Conservation (phyloP, 495 filamentous ascomycete genomes). For the Articulospora tetracladia region DNA sequence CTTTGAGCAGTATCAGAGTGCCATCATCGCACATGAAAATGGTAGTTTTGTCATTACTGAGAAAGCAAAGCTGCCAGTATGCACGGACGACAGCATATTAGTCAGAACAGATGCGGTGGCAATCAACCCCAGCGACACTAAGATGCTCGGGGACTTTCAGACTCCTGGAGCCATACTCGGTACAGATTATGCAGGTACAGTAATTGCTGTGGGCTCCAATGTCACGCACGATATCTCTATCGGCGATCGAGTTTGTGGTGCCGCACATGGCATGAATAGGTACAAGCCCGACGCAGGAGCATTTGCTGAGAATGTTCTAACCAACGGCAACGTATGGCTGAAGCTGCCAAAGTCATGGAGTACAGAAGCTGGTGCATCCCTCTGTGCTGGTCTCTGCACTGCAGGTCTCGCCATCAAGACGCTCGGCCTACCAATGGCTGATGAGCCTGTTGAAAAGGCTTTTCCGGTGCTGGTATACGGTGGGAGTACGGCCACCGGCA, state of each 20-base stretch:
- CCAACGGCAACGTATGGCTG: slow-evolving; percentile 25
- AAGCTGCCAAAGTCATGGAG: slow-evolving; percentile 40
- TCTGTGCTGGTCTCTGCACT: not conserved
- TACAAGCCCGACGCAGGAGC: slow-evolving; percentile 38
- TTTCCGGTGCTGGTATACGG: slow-evolving; percentile 53
- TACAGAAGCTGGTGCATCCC: slow-evolving; percentile 43
- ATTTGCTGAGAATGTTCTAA: slow-evolving; percentile 47
- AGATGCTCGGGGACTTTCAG: slow-evolving; percentile 20
- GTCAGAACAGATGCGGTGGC: slow-evolving; percentile 38
- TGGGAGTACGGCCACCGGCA: slow-evolving; percentile 55
- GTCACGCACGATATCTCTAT: slow-evolving; percentile 38
- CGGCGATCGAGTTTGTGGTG: slow-evolving; percentile 31
- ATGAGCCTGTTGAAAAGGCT: slow-evolving; percentile 3
- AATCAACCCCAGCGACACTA: slow-evolving; percentile 43
- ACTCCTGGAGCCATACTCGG: slow-evolving; percentile 35
- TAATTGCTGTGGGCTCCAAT: slow-evolving; percentile 33
- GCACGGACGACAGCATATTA: slow-evolving; percentile 27
- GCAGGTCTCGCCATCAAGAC: too few relatives aligned
- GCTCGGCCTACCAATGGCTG: slow-evolving; percentile 2
- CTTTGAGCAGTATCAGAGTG: not conserved
- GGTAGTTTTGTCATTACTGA: not conserved
- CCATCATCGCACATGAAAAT: not conserved
- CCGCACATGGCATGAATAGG: slow-evolving; percentile 42
- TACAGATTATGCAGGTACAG: slow-evolving; percentile 42
- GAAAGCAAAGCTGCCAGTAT: not conserved